These are phyloP conservation scores for Fragilariopsis cylindrus DNA, from an alignment of 108 stramenopile species.

Conservation along the genomic window DNA sequence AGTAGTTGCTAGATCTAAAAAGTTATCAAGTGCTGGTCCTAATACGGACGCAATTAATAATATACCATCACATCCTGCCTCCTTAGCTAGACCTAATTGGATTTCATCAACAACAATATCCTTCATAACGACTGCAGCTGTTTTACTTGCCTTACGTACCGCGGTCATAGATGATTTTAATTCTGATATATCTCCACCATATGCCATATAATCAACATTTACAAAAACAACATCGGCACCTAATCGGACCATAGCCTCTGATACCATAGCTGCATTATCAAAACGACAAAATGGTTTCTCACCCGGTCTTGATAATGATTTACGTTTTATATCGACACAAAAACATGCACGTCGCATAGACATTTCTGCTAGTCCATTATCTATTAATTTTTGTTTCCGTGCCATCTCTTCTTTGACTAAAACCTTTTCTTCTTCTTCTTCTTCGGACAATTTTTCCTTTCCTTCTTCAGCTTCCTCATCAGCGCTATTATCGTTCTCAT, in stretches of 20 bases:
- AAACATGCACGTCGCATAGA: slow-evolving; percentile 81
- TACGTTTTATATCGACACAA: slow-evolving; percentile 87
- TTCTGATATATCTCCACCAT: slow-evolving; percentile 85
- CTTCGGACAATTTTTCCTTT: slow-evolving; percentile 21
- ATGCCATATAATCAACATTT: slow-evolving; percentile 85
- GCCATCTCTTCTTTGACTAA: slow-evolving; percentile 17
- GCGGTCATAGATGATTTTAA: slow-evolving; percentile 71
- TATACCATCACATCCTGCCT: slow-evolving; percentile 87
- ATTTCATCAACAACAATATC: slow-evolving; percentile 92
- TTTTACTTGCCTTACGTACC: slow-evolving; percentile 59
- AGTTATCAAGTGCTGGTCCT: slow-evolving; percentile 81
- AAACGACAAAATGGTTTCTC: slow-evolving; percentile 71
- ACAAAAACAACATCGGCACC: slow-evolving; percentile 89
- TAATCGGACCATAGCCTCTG: slow-evolving; percentile 87
- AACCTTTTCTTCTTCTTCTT: slow-evolving; percentile 39
- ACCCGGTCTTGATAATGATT: slow-evolving; percentile 67
- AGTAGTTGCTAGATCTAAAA: slow-evolving; percentile 81
- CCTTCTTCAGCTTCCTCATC: slow-evolving; percentile 14
- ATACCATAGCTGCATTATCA: slow-evolving; percentile 86
- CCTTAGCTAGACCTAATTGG: slow-evolving; percentile 86
- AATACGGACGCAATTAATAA: slow-evolving; percentile 79
- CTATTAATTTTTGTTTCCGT: slow-evolving; percentile 61
- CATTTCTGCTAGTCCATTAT: slow-evolving; percentile 71
- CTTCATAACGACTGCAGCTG: slow-evolving; percentile 89
- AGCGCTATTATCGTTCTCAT: slow-evolving; percentile 51